Percentiles rank a stretch among this genome's conserved stretches.
phyloP scores from a whole-genome alignment of 1,284 basidiomycete species.

The Fomitopsis palustris region DNA sequence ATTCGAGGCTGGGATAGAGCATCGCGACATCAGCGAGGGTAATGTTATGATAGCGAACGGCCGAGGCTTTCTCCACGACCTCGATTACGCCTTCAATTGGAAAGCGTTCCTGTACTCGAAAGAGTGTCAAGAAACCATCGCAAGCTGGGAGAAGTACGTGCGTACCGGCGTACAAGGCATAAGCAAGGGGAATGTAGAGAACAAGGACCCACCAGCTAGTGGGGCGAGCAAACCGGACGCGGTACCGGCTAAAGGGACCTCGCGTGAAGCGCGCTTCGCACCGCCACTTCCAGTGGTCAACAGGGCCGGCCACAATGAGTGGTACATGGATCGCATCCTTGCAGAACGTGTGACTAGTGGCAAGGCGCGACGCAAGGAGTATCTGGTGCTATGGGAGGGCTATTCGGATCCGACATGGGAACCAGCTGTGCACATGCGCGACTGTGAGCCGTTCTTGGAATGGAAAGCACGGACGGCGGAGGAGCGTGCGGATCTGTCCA shows the following conservation, averaged over 20 bases:
- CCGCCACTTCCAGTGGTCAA: background rate
- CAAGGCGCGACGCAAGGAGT: background rate
- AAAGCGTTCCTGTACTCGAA: background rate
- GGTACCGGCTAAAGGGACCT: background rate
- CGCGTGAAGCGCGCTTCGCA: background rate
- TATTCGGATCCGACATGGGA: background rate
- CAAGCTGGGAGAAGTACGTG: background rate
- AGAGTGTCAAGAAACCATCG: background rate
- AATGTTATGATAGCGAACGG: constrained; percentile 12
- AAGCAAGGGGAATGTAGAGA: background rate
- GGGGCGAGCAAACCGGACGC: background rate
- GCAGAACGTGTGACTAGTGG: background rate
- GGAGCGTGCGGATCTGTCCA: background rate
- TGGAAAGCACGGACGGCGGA: background rate
- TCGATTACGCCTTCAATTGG: constrained; percentile 11
- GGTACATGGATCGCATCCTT: background rate
- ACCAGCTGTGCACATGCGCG: background rate
- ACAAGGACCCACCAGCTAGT: background rate
- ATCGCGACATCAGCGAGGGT: constrained; percentile 15
- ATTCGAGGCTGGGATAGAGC: constrained; percentile 5
- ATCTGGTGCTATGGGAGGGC: background rate
- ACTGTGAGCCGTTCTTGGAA: background rate
- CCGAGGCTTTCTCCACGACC: constrained; percentile 13
- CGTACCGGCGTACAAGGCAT: background rate
- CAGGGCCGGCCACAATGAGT: background rate